A percentile compares a stretch with the other conserved stretches of the same genome.
Conservation (phyloP, 78 protist genomes). For the Pigoraptor vietnamica region DNA sequence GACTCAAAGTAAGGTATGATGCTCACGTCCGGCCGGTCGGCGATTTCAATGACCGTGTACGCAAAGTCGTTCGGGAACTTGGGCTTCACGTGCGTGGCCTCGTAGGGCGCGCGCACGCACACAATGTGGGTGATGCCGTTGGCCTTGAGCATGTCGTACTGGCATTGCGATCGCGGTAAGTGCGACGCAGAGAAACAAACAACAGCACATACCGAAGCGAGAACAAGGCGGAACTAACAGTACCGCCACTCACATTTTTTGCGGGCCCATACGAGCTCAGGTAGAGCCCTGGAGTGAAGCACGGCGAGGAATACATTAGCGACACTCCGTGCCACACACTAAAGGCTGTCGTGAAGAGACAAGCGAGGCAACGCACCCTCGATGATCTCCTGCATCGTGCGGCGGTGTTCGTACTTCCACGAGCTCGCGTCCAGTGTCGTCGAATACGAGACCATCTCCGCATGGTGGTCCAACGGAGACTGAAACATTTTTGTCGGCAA, state of each 20-base stretch:
- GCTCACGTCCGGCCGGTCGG: constrained; percentile 1
- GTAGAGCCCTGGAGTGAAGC: neutral
- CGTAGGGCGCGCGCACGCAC: neutral
- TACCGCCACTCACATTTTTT: neutral
- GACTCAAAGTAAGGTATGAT: neutral
- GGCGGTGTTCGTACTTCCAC: neutral
- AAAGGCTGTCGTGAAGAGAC: neutral
- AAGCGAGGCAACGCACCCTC: neutral
- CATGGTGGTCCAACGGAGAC: neutral
- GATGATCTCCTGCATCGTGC: neutral
- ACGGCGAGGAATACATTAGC: neutral
- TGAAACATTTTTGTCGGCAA: neutral
- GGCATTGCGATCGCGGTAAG: neutral
- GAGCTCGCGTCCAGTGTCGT: neutral
- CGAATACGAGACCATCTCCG: neutral
- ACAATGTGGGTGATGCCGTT: neutral
- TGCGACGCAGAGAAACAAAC: too few species aligned
- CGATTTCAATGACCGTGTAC: neutral
- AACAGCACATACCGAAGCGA: neutral
- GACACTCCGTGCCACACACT: neutral
- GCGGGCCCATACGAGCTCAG: neutral
- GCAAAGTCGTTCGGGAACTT: neutral
- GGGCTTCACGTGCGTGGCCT: neutral
- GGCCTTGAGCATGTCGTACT: neutral
- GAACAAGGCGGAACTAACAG: neutral